Conservation (phyloP, 495 filamentous ascomycete genomes). For the Aspergillus funiculosus region DNA sequence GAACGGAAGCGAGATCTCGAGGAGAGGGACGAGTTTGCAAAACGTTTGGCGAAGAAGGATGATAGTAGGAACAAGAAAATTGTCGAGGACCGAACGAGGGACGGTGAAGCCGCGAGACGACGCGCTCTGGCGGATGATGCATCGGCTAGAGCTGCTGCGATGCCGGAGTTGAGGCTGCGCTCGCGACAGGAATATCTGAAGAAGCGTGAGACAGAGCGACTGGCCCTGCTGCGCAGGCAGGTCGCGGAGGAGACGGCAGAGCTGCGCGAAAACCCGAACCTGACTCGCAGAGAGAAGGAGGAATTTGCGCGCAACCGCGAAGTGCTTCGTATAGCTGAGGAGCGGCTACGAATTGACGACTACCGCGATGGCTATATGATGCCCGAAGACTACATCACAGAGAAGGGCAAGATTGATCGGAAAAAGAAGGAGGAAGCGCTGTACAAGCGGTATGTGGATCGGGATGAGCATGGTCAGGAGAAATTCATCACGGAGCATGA, state of each 20-base stretch:
- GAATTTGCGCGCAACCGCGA: constrained; percentile 90
- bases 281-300: constrained; percentile 75
- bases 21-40: constrained; percentile 70
- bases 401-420: constrained; percentile 83
- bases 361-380: constrained; percentile 89
- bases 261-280: constrained; percentile 64
- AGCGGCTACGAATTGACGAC: constrained; percentile 82
- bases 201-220: constrained; percentile 80
- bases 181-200: constrained; percentile 90
- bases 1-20: constrained; percentile 58
- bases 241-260: constrained; percentile 88
- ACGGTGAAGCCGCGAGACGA: constrained; percentile 52
- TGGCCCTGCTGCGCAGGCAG: constrained; percentile 81
- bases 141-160: constrained; percentile 53
- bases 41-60: constrained; percentile 65
- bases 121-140: constrained; percentile 61
- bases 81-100: constrained; percentile 60
- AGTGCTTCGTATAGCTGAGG: constrained; percentile 80
- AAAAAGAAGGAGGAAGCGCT: constrained; percentile 87
- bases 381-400: constrained; percentile 90
- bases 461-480: constrained; percentile 82
- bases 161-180: constrained; percentile 71
- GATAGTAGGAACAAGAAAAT: constrained; percentile 66
- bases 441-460: constrained; percentile 85
- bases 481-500: constrained; percentile 90